These are phyloP conservation scores for Sonneratia caseolaris DNA, from an alignment of 345 rosid genomes.

Conservation along the genomic window DNA sequence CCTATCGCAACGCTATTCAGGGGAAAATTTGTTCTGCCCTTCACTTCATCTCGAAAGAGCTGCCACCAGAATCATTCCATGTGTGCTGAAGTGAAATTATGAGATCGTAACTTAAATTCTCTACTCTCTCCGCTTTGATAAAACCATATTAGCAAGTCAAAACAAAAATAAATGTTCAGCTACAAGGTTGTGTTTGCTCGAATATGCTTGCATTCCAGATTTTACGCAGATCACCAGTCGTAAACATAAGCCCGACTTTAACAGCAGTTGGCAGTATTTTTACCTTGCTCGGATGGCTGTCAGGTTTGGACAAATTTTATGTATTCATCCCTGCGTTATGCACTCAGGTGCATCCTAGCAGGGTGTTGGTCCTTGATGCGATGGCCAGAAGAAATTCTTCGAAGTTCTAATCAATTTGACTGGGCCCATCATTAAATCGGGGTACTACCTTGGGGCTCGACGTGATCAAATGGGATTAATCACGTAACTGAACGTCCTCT, in stretches of 20 bases:
- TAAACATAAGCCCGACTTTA: slow-evolving; percentile 22
- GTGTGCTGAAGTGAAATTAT: slow-evolving; percentile 36
- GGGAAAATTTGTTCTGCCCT: slow-evolving; percentile 50
- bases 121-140: slow-evolving; percentile 38
- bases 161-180: neutral
- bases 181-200: neutral
- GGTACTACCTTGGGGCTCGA: slow-evolving; percentile 50
- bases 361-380: slow-evolving; percentile 18
- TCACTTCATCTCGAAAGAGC: slow-evolving; percentile 17
- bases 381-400: slow-evolving; percentile 15
- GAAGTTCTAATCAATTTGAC: slow-evolving; percentile 16
- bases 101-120: slow-evolving; percentile 50
- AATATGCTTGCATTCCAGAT: neutral
- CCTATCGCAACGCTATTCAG: slow-evolving; percentile 24
- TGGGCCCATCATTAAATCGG: slow-evolving; percentile 16
- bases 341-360: slow-evolving; percentile 16
- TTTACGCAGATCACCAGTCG: slow-evolving; percentile 18
- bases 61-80: slow-evolving; percentile 23
- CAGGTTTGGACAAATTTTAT: neutral
- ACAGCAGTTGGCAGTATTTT: slow-evolving; percentile 20
- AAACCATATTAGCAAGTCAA: slow-evolving; percentile 1
- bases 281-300: slow-evolving; percentile 23
- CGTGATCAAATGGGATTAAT: slow-evolving; percentile 43
- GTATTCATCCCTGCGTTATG: neutral
- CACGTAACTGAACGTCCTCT: slow-evolving; percentile 34